Base-by-base conservation (phyloP, 2,329 filamentous ascomycete species). In the Trichophyton simii region DNA sequence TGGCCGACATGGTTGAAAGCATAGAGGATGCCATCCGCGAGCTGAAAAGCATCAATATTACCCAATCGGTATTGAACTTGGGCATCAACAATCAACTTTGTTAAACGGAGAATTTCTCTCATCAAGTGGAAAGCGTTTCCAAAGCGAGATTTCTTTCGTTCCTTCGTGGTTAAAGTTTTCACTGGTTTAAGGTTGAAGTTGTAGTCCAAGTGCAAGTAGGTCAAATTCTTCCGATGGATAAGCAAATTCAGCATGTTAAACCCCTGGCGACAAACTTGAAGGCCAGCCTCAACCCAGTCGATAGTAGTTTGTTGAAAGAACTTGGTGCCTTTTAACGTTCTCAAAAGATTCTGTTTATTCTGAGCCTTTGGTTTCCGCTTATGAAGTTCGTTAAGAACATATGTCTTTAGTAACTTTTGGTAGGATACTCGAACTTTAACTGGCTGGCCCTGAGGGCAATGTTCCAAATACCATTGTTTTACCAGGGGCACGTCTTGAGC, bases 281-380 rank as follows among this genome's bases (percentile, higher is more conserved):
- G 82, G 77, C 95, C 94, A 68, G 95, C 94, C 78, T 99, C 94
- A 48, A 99, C 94, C 94, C 94, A 99, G 73, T 99, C 94, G 65
- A 99, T 97, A 7, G 90, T 96, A 2, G 94, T 99, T 75, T 97
- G 94, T 75, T 99, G 95, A 82, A 99, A 99, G 78, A 99, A 99
- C 71, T 99, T 99, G 57, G 94, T 99, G 67, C 90, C 86, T 76
- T 96, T 97, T 66, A 99, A 76, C 7, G 90, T 95, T 68, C 85
- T 85, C 72, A 97, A 83, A 62, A 99, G 77, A 69, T 95, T 90
- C 71, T 99, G 94, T 72, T 92, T 95, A 78, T 91, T 96, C 67
- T 96, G 87, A 3, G 94, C 89, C 79, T 99, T 97, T 5, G 92
- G 90, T 66, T 88, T 89, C 76, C 91, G 95, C 78, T 92, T 95